Evolutionary conservation across 805 yeast genomes (phyloP).

Genomic region (Kazachstania africana): DNA sequence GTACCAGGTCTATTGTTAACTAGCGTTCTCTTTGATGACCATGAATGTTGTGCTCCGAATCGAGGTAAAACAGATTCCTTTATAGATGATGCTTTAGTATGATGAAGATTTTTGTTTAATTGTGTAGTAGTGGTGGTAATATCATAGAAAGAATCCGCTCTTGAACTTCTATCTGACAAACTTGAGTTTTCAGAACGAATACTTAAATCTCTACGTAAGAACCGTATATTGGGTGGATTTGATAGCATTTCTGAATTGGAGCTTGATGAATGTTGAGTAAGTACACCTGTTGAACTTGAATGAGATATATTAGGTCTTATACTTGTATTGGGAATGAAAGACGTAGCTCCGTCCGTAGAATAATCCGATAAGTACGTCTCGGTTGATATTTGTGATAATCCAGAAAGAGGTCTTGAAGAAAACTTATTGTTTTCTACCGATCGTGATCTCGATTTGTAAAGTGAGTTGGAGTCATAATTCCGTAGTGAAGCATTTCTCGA

Average conservation of each 20-base stretch:
- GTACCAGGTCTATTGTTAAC: background rate
- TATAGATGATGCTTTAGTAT: slow-evolving; percentile 6
- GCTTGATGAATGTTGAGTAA: slow-evolving; percentile 10
- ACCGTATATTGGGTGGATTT: slow-evolving; percentile 5
- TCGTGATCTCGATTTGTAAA: no score
- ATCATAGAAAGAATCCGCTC: slow-evolving; percentile 31
- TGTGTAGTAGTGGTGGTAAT: slow-evolving; percentile 26
- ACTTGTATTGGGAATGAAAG: slow-evolving; percentile 3
- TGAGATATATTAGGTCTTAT: background rate
- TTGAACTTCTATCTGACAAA: slow-evolving; percentile 29
- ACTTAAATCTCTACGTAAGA: slow-evolving; percentile 26
- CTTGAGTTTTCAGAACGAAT: slow-evolving; percentile 30
- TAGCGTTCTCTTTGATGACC: background rate
- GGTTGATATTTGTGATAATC: slow-evolving; percentile 39
- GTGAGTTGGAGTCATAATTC: no score
- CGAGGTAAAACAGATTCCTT: slow-evolving; percentile 16
- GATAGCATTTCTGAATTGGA: slow-evolving; percentile 5
- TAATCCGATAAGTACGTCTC: slow-evolving; percentile 40
- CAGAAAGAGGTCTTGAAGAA: slow-evolving; percentile 42
- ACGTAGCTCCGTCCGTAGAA: slow-evolving; percentile 29
- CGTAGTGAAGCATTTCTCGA: no score
- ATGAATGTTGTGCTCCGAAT: slow-evolving; percentile 10
- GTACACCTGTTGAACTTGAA: slow-evolving; percentile 2
- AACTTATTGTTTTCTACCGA: no score
- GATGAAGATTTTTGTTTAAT: slow-evolving; percentile 4